A percentile compares a stretch with the other conserved stretches of the same genome.
These are phyloP conservation scores for Neurospora sp. DNA, from an alignment of 495 filamentous ascomycete genomes.

Conservation along the genomic window DNA sequence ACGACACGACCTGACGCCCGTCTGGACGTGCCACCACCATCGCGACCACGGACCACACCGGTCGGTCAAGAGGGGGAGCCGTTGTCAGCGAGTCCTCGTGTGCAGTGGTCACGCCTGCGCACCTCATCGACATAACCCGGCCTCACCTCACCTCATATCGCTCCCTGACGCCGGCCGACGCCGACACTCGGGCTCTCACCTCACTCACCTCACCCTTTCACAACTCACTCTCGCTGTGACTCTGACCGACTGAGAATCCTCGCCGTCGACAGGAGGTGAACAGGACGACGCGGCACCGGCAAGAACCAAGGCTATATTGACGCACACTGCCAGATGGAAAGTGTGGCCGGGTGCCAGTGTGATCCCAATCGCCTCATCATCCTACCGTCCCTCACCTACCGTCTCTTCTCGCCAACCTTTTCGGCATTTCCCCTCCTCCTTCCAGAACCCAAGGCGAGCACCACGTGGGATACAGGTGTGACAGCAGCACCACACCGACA, in stretches of 20 bases:
- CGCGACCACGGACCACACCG: background rate
- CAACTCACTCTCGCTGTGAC: background rate
- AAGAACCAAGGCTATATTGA: background rate
- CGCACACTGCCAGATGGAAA: background rate
- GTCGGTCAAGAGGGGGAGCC: background rate
- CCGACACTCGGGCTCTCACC: background rate
- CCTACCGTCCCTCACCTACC: background rate
- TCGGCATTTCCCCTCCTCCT: constrained; percentile 1
- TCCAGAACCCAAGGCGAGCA: background rate
- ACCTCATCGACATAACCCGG: background rate
- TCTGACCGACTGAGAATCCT: background rate
- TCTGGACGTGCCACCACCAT: background rate
- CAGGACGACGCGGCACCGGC: background rate
- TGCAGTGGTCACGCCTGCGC: background rate
- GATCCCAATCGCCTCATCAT: background rate
- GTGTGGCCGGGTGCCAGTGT: background rate
- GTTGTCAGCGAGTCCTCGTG: background rate
- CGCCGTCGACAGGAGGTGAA: background rate
- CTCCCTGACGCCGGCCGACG: background rate
- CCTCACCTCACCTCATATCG: background rate
- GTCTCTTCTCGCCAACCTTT: background rate
- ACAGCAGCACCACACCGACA: background rate
- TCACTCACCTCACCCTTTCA: background rate
- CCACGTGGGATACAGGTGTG: background rate
- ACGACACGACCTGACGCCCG: background rate